Conservation (phyloP, 345 rosid species). For the Acer campestre region DNA sequence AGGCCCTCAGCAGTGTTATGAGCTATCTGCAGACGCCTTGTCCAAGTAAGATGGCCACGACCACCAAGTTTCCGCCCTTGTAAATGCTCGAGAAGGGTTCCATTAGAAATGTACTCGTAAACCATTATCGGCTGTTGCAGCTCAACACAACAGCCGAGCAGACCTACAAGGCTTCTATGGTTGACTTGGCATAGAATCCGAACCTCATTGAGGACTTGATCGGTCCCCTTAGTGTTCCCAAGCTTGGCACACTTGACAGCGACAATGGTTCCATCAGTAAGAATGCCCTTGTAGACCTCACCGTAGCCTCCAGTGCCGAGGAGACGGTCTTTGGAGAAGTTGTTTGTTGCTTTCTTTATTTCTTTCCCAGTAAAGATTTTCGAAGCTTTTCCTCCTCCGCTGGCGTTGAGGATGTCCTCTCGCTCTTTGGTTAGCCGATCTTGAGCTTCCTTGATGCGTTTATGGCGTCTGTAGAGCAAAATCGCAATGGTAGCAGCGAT, state of each 20-base stretch:
- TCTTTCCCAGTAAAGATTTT: constrained; percentile 41
- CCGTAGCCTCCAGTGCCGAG: constrained; percentile 58
- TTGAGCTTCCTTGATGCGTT: constrained; percentile 30
- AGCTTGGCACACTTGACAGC: constrained; percentile 62
- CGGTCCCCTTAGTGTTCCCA: constrained; percentile 50
- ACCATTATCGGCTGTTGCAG: constrained; percentile 52
- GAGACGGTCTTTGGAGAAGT: constrained; percentile 45
- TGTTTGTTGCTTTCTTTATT: constrained; percentile 45
- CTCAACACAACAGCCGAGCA: constrained; percentile 60
- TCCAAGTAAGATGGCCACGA: constrained; percentile 27
- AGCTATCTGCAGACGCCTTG: constrained; percentile 41
- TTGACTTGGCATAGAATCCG: constrained; percentile 58
- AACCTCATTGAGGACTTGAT: constrained; percentile 59
- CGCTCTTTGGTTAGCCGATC: constrained; percentile 36
- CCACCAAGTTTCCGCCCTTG: constrained; percentile 3
- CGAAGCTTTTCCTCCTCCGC: constrained; percentile 36
- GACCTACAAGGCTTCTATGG: constrained; percentile 45
- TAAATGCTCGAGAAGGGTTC: constrained; percentile 44
- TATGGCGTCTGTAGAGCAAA: constrained; percentile 35
- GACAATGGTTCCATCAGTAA: constrained; percentile 44
- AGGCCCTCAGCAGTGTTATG: constrained; percentile 46
- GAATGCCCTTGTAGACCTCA: constrained; percentile 47
- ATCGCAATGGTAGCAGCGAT: constrained; percentile 15
- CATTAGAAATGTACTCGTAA: constrained; percentile 46
- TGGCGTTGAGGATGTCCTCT: constrained; percentile 39